Conservation (phyloP, 257 asterid genomes). For the Ligustrum vulgare region DNA sequence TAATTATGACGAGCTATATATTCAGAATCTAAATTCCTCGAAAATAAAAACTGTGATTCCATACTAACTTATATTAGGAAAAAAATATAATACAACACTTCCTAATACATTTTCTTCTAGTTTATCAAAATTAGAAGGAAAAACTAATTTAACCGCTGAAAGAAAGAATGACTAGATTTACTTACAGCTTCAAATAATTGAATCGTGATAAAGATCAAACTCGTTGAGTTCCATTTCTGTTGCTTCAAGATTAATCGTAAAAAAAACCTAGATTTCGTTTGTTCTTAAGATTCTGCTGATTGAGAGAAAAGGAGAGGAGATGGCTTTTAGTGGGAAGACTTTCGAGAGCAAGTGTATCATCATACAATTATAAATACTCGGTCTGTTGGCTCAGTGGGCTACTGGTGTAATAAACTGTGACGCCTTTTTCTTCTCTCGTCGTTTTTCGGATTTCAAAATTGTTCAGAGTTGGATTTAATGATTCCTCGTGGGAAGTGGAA, state of each 20-base stretch:
- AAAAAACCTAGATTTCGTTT: neutral
- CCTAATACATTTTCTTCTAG: neutral
- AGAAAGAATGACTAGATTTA: conserved; percentile 24
- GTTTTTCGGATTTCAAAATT: conserved; percentile 61
- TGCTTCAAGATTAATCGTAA: neutral
- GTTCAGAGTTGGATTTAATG: conserved; percentile 57
- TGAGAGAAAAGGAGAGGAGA: conserved; percentile 17
- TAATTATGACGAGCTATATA: conserved; percentile 1
- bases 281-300: conserved; percentile 19
- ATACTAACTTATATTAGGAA: no score
- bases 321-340: conserved; percentile 56
- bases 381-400: conserved; percentile 44
- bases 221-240: conserved; percentile 67
- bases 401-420: conserved; percentile 22
- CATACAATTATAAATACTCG: conserved; percentile 12
- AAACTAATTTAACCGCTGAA: neutral
- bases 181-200: conserved; percentile 40
- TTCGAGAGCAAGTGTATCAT: conserved; percentile 21
- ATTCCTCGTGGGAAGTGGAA: conserved; percentile 38
- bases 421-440: conserved; percentile 28
- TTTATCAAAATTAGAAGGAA: neutral
- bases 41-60: neutral
- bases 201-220: conserved; percentile 53
- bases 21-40: neutral
- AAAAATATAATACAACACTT: no score